Conservation (phyloP, 352 stramenopile species). For the Phytophthora meadii region DNA sequence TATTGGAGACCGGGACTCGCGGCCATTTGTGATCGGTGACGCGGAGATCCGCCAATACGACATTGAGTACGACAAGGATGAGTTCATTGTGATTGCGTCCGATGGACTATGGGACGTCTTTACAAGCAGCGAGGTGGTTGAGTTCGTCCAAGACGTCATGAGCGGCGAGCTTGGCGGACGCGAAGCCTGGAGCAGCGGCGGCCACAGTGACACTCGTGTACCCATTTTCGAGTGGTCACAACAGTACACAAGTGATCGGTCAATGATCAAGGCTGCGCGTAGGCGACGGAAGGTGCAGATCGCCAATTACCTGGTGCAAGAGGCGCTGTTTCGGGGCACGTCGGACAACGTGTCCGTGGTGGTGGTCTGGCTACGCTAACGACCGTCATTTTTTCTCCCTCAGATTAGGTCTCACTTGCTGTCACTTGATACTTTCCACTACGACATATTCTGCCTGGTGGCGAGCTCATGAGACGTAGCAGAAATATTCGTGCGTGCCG, state of each 20-base stretch:
- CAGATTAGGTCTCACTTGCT: constrained; percentile 4
- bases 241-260: constrained; percentile 89
- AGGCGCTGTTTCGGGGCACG: constrained; percentile 90
- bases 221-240: constrained; percentile 92
- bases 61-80: constrained; percentile 79
- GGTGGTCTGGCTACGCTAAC: constrained; percentile 88
- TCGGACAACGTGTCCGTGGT: constrained; percentile 93
- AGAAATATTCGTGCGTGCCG: constrained; percentile 30
- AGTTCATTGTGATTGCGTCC: constrained; percentile 94
- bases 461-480: background rate
- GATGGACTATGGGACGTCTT: constrained; percentile 96
- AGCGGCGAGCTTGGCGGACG: constrained; percentile 81
- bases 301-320: constrained; percentile 92
- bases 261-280: constrained; percentile 91
- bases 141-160: constrained; percentile 92
- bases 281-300: constrained; percentile 91
- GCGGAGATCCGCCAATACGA: constrained; percentile 83
- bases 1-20: constrained; percentile 90
- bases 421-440: background rate
- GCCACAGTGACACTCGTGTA: constrained; percentile 83
- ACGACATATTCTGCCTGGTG: background rate
- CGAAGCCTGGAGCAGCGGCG: constrained; percentile 82
- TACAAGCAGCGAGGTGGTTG: constrained; percentile 90
- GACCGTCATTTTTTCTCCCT: background rate
- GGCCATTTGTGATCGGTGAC: constrained; percentile 86